phyloP scores from a whole-genome alignment of 805 yeast species.

The Teunomyces panamensis region DNA sequence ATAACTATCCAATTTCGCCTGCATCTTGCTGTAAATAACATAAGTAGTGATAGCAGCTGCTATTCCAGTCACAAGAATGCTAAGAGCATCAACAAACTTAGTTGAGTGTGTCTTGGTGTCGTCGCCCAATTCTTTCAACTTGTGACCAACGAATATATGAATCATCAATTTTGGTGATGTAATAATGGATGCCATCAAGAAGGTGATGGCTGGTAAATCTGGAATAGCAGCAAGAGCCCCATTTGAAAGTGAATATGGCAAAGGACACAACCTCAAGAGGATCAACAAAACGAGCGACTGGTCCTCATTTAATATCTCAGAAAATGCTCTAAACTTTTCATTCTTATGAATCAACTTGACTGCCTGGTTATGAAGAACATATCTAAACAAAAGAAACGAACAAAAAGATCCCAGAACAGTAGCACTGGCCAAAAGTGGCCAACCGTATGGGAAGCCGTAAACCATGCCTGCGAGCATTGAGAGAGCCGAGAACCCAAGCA shows the following conservation, averaged over 20 bases:
- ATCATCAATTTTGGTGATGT: slow-evolving; percentile 82
- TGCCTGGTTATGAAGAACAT: slow-evolving; percentile 56
- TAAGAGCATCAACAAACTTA: slow-evolving; percentile 58
- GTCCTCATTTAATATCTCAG: slow-evolving; percentile 70
- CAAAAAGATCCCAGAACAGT: slow-evolving; percentile 70
- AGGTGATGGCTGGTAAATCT: slow-evolving; percentile 59
- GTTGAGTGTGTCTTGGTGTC: slow-evolving; percentile 45
- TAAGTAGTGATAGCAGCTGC: slow-evolving; percentile 62
- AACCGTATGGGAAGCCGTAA: slow-evolving; percentile 78
- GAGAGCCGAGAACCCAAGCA: slow-evolving; percentile 75
- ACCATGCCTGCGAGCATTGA: slow-evolving; percentile 72
- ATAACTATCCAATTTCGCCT: slow-evolving; percentile 30
- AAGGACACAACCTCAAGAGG: slow-evolving; percentile 80
- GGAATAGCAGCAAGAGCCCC: slow-evolving; percentile 92
- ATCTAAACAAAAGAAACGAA: slow-evolving; percentile 70
- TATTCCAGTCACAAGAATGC: slow-evolving; percentile 54
- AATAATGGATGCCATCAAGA: slow-evolving; percentile 65
- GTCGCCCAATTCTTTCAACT: slow-evolving; percentile 67
- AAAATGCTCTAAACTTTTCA: slow-evolving; percentile 67
- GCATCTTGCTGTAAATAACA: slow-evolving; percentile 59
- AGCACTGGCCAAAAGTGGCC: slow-evolving; percentile 69
- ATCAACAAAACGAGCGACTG: slow-evolving; percentile 61
- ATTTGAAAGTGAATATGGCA: slow-evolving; percentile 88
- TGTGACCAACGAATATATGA: slow-evolving; percentile 74
- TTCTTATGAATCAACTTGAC: slow-evolving; percentile 56